Conservation (phyloP, 164 flowering plant species). For the Tinospora cordifolia region DNA sequence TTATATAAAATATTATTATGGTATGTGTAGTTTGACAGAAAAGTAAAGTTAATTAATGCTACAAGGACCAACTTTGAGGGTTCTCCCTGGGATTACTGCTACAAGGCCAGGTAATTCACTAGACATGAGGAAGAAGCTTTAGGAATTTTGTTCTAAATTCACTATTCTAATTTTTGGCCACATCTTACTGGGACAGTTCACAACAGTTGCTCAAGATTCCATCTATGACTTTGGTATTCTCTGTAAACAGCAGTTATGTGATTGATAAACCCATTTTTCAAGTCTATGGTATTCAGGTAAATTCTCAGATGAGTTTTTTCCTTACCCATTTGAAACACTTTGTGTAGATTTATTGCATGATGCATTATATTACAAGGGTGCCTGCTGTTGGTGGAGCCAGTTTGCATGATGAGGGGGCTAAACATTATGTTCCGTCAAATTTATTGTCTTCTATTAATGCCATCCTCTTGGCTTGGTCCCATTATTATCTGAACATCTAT, state of each 20-base stretch:
- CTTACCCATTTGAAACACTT: no score
- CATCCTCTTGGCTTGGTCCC: not conserved
- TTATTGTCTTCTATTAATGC: not conserved
- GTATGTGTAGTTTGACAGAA: conserved; percentile 58
- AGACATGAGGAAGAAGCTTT: conserved; percentile 2
- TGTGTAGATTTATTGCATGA: not conserved
- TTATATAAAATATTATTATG: not conserved
- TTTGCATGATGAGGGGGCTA: not conserved
- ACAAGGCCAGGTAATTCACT: conserved; percentile 50
- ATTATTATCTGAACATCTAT: not conserved
- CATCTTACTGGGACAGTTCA: conserved; percentile 33
- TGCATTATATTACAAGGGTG: not conserved
- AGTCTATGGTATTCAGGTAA: conserved; percentile 45
- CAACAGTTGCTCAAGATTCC: conserved; percentile 45
- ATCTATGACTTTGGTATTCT: conserved; percentile 44
- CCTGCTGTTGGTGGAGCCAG: not conserved
- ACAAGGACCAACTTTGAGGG: conserved; percentile 44
- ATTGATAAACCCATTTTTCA: conserved; percentile 50
- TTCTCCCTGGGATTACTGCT: conserved; percentile 80
- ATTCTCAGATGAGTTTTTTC: conserved; percentile 1
- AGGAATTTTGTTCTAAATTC: not conserved
- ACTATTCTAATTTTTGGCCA: conserved; percentile 7
- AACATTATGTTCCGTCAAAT: not conserved
- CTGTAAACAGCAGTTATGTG: conserved; percentile 55
- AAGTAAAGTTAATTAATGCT: conserved; percentile 52